A percentile compares a stretch with the other conserved stretches of the same genome.
Evolutionary conservation across 257 asterid species (phyloP).

Genomic region (Scutellaria barbata): DNA sequence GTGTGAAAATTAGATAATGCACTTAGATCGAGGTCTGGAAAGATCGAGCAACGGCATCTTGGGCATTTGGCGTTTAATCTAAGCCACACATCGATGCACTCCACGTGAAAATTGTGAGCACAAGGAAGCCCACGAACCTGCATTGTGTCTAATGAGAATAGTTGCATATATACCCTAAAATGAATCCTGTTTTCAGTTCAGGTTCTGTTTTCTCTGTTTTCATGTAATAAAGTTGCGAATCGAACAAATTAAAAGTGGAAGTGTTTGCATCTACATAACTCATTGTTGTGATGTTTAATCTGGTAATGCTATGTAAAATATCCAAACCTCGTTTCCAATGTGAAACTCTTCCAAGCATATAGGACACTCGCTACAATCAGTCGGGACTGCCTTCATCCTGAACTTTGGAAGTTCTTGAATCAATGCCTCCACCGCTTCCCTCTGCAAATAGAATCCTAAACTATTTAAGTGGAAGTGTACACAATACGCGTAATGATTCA

Average conservation of each 20-base stretch:
- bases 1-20: conserved; percentile 78
- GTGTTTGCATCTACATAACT: no score
- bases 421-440: conserved; percentile 97
- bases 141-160: no score
- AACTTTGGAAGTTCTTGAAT: conserved; percentile 96
- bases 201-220: no score
- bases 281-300: no score
- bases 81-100: conserved; percentile 98
- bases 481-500: no score
- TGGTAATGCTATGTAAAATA: no score
- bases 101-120: conserved; percentile 98
- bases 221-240: no score
- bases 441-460: conserved; percentile 45
- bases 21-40: conserved; percentile 91
- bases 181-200: no score
- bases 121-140: conserved; percentile 72
- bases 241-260: no score
- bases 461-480: no score
- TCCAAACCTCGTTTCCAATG: conserved; percentile 89
- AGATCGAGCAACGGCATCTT: conserved; percentile 92
- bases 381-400: conserved; percentile 87
- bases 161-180: no score
- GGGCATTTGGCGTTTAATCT: conserved; percentile 92
- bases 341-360: conserved; percentile 93
- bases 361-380: conserved; percentile 96